A percentile compares a stretch with the other conserved stretches of the same genome.
Evolutionary conservation across 768 basidiomycete genomes (phyloP).

Genomic region (Galerina marginata): DNA sequence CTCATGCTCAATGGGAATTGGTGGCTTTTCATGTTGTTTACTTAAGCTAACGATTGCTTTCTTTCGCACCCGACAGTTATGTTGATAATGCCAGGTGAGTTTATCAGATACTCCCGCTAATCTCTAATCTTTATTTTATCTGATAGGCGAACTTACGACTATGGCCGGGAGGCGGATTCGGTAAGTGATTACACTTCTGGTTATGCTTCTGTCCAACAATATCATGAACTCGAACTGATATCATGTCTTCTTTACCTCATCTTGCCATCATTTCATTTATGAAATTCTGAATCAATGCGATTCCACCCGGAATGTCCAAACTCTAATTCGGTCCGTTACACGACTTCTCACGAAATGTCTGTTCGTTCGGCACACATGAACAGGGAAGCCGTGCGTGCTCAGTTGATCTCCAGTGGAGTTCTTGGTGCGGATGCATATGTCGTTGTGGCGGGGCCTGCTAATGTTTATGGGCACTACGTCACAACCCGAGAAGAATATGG

Average conservation of each 20-base stretch:
- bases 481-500: constrained; percentile 76
- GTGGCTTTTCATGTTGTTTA: not conserved
- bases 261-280: constrained; percentile 8
- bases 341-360: constrained; percentile 24
- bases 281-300: not conserved
- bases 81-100: constrained; percentile 68
- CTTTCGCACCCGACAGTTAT: constrained; percentile 48
- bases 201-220: constrained; percentile 14
- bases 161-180: constrained; percentile 82
- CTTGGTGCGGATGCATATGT: constrained; percentile 74
- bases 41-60: constrained; percentile 4
- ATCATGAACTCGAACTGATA: constrained; percentile 4
- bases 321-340: constrained; percentile 25
- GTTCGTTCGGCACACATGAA: constrained; percentile 23
- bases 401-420: constrained; percentile 66
- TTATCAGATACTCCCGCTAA: constrained; percentile 7
- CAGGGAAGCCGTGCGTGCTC: constrained; percentile 70
- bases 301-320: constrained; percentile 5
- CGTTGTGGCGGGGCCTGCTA: constrained; percentile 82
- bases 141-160: constrained; percentile 72
- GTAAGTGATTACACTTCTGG: constrained; percentile 40
- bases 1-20: not conserved
- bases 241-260: constrained; percentile 12
- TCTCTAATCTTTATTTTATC: constrained; percentile 15
- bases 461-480: constrained; percentile 79